phyloP scores from a whole-genome alignment of 345 rosid species.

The Gossypium longicalyx region DNA sequence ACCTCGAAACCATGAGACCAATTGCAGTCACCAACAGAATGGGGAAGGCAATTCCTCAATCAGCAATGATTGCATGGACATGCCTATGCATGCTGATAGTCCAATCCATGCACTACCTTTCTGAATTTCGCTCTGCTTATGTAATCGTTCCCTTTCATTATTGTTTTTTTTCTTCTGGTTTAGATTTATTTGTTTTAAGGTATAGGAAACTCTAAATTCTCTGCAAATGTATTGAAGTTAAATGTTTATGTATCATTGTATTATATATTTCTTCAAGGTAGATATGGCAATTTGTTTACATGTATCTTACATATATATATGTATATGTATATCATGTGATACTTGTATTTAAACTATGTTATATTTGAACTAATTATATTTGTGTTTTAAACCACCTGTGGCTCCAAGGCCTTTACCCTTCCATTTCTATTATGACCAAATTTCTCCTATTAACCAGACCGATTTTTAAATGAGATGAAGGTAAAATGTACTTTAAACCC shows the following conservation, averaged over 20 bases:
- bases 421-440: too few relatives aligned
- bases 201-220: neutral
- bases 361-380: too few relatives aligned
- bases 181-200: conserved; percentile 7
- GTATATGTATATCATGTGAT: too few relatives aligned
- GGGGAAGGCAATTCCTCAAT: conserved; percentile 11
- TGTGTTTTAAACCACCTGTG: too few relatives aligned
- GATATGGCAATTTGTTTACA: neutral
- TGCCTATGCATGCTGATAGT: conserved; percentile 53
- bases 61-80: conserved; percentile 45
- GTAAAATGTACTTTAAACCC: too few relatives aligned
- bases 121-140: neutral
- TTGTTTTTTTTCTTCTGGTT: neutral
- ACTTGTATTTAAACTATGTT: too few relatives aligned
- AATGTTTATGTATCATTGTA: neutral
- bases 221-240: neutral
- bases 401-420: too few relatives aligned
- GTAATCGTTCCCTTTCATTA: too few relatives aligned
- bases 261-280: neutral
- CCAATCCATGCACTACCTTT: conserved; percentile 29
- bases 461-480: too few relatives aligned
- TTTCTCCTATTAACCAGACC: too few relatives aligned
- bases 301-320: neutral
- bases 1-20: neutral
- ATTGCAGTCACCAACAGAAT: neutral